Evolutionary conservation across 495 filamentous ascomycete species (phyloP).

Genomic region (Penicillium bialowiezense): DNA sequence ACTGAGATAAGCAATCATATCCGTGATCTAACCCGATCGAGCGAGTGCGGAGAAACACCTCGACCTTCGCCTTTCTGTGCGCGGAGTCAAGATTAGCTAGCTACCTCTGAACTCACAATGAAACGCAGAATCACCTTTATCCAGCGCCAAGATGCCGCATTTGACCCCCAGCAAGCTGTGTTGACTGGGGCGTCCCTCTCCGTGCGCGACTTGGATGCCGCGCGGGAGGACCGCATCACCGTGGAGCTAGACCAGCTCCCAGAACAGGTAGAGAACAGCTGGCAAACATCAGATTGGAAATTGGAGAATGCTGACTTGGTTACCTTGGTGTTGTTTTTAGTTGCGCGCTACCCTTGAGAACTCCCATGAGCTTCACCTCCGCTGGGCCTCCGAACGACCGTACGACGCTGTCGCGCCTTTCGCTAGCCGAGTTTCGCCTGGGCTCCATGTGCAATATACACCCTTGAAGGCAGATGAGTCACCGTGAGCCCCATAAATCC

Average conservation of each 20-base stretch:
- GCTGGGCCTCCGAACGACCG: constrained; percentile 63
- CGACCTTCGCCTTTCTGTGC: constrained; percentile 9
- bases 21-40: constrained; percentile 22
- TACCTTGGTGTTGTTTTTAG: constrained; percentile 28
- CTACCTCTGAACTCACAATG: constrained; percentile 49
- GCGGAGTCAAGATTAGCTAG: background rate
- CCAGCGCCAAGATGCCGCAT: constrained; percentile 56
- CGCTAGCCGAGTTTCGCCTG: constrained; percentile 68
- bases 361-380: constrained; percentile 72
- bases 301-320: background rate
- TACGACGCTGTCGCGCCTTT: constrained; percentile 67
- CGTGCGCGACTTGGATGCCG: constrained; percentile 54
- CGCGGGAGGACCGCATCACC: constrained; percentile 78
- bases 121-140: constrained; percentile 82
- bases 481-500: constrained; percentile 31
- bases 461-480: constrained; percentile 43
- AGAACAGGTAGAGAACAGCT: constrained; percentile 46
- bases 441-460: constrained; percentile 80
- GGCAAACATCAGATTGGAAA: background rate
- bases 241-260: constrained; percentile 72
- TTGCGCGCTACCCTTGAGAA: constrained; percentile 60
- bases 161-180: constrained; percentile 58
- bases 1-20: no score
- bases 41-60: constrained; percentile 26
- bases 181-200: constrained; percentile 49